Conservation (phyloP, 164 flowering plant species). For the Litsea cubeba region DNA sequence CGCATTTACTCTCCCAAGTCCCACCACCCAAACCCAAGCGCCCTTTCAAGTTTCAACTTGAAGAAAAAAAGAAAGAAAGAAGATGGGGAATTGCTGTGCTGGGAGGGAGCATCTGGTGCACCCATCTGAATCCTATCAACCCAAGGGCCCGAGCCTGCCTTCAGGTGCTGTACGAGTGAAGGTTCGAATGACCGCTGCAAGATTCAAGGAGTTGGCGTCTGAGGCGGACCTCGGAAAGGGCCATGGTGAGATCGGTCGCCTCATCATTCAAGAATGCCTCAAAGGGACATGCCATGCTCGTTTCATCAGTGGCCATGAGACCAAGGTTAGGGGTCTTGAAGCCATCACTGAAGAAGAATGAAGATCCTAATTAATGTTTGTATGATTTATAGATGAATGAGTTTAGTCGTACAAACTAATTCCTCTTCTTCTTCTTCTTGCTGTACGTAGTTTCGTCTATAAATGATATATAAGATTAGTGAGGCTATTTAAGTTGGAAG, state of each 20-base stretch:
- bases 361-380: not conserved
- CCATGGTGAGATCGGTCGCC: not conserved
- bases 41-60: not conserved
- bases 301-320: not conserved
- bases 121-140: not conserved
- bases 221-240: not conserved
- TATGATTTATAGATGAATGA: too few species aligned
- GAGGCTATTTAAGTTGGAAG: too few species aligned
- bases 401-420: too few species aligned
- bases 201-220: not conserved
- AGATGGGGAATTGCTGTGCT: not conserved
- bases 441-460: too few species aligned
- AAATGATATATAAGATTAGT: too few species aligned
- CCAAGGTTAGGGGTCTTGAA: not conserved
- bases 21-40: not conserved
- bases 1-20: not conserved
- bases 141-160: not conserved
- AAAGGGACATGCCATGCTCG: not conserved
- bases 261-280: not conserved
- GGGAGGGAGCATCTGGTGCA: not conserved
- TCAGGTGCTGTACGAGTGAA: not conserved
- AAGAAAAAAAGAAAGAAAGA: not conserved
- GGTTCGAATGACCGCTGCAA: not conserved
- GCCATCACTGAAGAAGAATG: conserved; percentile 1
- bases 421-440: not conserved